These are phyloP conservation scores for Pythium phragmitis DNA, from an alignment of 352 stramenopile genomes.

Conservation along the genomic window DNA sequence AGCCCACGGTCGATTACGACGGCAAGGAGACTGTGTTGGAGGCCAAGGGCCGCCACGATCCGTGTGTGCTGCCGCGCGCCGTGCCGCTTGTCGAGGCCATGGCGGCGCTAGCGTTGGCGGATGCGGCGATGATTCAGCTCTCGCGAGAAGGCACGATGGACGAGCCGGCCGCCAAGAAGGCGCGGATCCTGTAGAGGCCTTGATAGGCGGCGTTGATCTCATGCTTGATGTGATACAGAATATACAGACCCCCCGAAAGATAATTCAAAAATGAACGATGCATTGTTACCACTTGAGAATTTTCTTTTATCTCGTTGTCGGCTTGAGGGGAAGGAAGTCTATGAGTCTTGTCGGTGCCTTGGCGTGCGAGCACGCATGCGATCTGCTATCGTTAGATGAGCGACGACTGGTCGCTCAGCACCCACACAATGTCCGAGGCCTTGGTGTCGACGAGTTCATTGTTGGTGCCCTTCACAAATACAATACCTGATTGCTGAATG, in stretches of 20 bases:
- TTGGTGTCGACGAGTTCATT: constrained; percentile 72
- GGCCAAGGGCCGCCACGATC: constrained; percentile 98
- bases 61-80: constrained; percentile 96
- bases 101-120: constrained; percentile 95
- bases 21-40: constrained; percentile 94
- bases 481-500: constrained; percentile 69
- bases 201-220: not conserved
- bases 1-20: constrained; percentile 94
- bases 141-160: constrained; percentile 79
- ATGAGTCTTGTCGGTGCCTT: not conserved
- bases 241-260: not conserved
- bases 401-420: constrained; percentile 74
- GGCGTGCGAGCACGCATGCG: not conserved
- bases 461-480: constrained; percentile 63
- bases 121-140: constrained; percentile 96
- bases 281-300: not conserved
- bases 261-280: not conserved
- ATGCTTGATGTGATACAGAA: constrained; percentile 5
- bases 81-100: constrained; percentile 98
- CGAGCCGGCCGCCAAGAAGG: constrained; percentile 60
- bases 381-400: constrained; percentile 58
- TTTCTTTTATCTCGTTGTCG: not conserved
- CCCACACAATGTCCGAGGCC: constrained; percentile 81
- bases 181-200: constrained; percentile 22
- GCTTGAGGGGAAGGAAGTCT: not conserved